phyloP scores from a whole-genome alignment of 2,329 filamentous ascomycete species.

The Allantophomopsis cytisporea region DNA sequence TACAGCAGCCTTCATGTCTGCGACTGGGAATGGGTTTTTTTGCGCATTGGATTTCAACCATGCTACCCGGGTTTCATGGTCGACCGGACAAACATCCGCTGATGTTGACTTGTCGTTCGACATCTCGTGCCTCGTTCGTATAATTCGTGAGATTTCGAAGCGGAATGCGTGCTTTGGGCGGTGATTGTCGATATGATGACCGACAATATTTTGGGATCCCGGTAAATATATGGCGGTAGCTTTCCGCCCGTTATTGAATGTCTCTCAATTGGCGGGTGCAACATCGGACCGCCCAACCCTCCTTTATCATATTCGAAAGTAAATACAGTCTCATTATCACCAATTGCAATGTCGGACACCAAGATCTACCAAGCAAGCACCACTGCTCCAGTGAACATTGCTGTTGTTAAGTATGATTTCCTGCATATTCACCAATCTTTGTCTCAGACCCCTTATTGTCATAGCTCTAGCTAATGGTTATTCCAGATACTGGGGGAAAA shows the following conservation, averaged over 20 bases:
- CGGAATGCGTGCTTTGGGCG: no score
- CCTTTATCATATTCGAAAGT: no score
- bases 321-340: background rate
- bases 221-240: background rate
- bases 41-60: conserved; percentile 47
- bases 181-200: conserved; percentile 8
- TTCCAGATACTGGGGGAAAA: conserved; percentile 84
- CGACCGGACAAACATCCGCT: conserved; percentile 62
- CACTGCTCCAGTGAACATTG: conserved; percentile 95
- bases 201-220: conserved; percentile 4
- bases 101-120: conserved; percentile 3
- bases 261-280: background rate
- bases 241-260: conserved; percentile 1
- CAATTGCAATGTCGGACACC: conserved; percentile 16
- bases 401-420: conserved; percentile 72
- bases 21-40: conserved; percentile 13
- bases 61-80: conserved; percentile 74
- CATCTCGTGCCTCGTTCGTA: background rate
- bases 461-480: conserved; percentile 7
- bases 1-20: conserved; percentile 15
- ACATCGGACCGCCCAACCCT: no score
- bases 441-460: conserved; percentile 4
- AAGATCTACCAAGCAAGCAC: conserved; percentile 81
- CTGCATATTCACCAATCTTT: conserved; percentile 3
- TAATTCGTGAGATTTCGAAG: no score